Conservation (phyloP, 768 basidiomycete genomes). For the Russula earlei region DNA sequence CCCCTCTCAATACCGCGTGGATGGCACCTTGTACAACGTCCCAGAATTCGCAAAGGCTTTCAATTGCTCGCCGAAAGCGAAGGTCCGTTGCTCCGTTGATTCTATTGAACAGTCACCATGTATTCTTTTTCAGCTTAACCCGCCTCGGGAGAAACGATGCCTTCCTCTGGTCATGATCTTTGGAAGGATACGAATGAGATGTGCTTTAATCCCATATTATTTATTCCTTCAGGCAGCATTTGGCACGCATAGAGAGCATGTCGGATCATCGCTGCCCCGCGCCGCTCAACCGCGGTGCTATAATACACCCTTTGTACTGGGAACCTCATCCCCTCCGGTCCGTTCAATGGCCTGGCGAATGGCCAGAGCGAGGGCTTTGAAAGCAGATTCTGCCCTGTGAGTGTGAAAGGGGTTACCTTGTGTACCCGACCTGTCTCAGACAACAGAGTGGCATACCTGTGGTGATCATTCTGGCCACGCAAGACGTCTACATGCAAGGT, state of each 20-base stretch:
- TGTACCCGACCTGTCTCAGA: neutral
- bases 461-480: constrained; percentile 95
- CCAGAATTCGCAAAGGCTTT: constrained; percentile 85
- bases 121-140: constrained; percentile 53
- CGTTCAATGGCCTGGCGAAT: constrained; percentile 89
- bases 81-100: constrained; percentile 38
- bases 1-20: constrained; percentile 67
- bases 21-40: constrained; percentile 81
- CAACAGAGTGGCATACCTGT: constrained; percentile 49
- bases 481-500: constrained; percentile 93
- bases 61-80: constrained; percentile 65
- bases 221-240: neutral
- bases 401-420: neutral
- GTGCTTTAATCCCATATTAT: neutral
- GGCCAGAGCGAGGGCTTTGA: constrained; percentile 94
- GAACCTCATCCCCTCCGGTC: constrained; percentile 85
- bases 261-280: neutral
- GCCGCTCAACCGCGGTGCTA: constrained; percentile 22
- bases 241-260: neutral
- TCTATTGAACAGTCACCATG: neutral
- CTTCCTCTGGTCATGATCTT: constrained; percentile 51
- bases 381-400: constrained; percentile 86
- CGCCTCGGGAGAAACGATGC: constrained; percentile 70
- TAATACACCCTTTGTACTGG: constrained; percentile 94
- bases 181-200: neutral